Evolutionary conservation across 1,284 basidiomycete species (phyloP), one percentile per base, ranked within the genome.

Genomic region (Rhodotorula sp.): DNA sequence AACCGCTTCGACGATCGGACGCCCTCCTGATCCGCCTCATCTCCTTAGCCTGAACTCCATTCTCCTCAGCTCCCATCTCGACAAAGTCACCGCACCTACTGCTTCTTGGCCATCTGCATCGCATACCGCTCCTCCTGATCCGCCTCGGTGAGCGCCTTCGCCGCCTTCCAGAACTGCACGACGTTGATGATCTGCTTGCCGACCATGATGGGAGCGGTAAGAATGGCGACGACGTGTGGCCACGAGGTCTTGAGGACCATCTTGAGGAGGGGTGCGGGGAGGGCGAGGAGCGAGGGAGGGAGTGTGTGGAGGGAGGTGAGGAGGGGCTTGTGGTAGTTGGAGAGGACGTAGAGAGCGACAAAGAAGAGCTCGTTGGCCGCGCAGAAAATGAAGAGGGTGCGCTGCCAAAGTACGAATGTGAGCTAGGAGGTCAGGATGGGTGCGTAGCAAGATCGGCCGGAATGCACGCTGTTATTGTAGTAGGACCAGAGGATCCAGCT

Each of bases 131-230:
- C 75, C 59, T 75, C 75, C 52, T 68, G 69, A 52, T 77, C 76
- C 40, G 57, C 62, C 57, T 73, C 71, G 44, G 78, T 78, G 15
- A 78, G 73, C 76, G 95, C 90, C 84, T 98, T 98, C 75, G 91
- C 91, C 34, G 95, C 95, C 81, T 99, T 99, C 94, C 94, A 98
- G 75, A 98, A 88, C 81, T 99, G 96, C 11, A 99, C 94, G 55
- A 90, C 81, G 80, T 97, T 98, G 83, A 99, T 92, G 70, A 95
- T 78, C 80, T 99, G 97, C 84, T 99, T 99, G 71, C 85, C 81
- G 16, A 87, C 79, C 78, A 88, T 95, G 65, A 97, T 83, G 2
- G 89, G 90, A 76, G 86, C 84, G 50, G 86, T 89, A 59, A 87
- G 28, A 26, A 83, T 74, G 0, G 90, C 93, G 70, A 94, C 80